Evolutionary conservation across 2,329 filamentous ascomycete species (phyloP).

Genomic region (Erysiphe neolycopersici): DNA sequence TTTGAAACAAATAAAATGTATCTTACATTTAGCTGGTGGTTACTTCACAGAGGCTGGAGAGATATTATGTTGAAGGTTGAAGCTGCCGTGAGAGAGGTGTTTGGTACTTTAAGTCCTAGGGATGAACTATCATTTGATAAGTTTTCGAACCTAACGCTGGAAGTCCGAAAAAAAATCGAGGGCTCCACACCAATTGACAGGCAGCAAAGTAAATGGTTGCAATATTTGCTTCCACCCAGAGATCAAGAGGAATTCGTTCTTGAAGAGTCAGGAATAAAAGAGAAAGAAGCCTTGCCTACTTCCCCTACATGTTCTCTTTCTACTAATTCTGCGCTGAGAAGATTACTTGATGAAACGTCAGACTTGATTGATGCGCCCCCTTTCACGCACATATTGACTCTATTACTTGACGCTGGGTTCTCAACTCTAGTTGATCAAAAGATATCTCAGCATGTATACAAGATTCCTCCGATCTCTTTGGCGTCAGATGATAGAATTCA

Average conservation of each 20-base stretch:
- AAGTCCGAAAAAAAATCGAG: constrained; percentile 68
- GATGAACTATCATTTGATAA: constrained; percentile 64
- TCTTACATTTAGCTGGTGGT: constrained; percentile 93
- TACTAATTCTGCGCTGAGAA: constrained; percentile 33
- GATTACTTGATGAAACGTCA: constrained; percentile 80
- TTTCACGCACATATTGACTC: constrained; percentile 64
- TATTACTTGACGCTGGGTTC: constrained; percentile 70
- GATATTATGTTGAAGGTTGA: constrained; percentile 61
- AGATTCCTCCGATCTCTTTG: constrained; percentile 20
- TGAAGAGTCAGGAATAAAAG: constrained; percentile 54
- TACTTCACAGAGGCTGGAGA: constrained; percentile 73
- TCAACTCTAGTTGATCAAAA: constrained; percentile 61
- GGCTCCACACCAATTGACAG: constrained; percentile 39
- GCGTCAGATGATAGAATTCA: constrained; percentile 16
- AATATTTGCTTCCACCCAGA: constrained; percentile 53
- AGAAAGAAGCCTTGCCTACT: constrained; percentile 17
- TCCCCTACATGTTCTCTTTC: constrained; percentile 14
- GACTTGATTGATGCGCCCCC: constrained; percentile 86
- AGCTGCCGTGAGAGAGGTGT: constrained; percentile 65
- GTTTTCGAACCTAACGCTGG: constrained; percentile 53
- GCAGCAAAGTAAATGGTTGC: constrained; percentile 38
- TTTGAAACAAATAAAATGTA: constrained; percentile 92
- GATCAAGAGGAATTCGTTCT: constrained; percentile 66
- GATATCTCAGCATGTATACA: constrained; percentile 54
- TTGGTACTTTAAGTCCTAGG: constrained; percentile 65